Conservation (phyloP, 1,139 yeast species). For the Yamadazyma membranifaciens region DNA sequence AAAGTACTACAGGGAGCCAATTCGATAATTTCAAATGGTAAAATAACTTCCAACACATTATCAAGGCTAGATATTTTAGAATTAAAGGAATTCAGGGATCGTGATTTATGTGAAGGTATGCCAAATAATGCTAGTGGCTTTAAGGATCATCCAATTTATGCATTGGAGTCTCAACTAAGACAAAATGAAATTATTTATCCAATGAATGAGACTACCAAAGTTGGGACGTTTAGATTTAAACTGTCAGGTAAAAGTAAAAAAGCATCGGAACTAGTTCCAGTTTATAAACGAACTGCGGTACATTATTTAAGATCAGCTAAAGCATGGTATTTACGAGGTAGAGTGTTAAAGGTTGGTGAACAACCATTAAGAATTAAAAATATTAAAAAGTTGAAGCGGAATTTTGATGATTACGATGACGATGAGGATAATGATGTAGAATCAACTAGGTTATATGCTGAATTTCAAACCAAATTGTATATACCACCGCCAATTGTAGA, state of each 20-base stretch:
- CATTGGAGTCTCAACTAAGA: slow-evolving; percentile 69
- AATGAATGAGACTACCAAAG: slow-evolving; percentile 50
- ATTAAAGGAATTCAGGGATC: slow-evolving; percentile 61
- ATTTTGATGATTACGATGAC: slow-evolving; percentile 34
- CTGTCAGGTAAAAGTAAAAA: slow-evolving; percentile 23
- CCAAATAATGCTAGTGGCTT: slow-evolving; percentile 84
- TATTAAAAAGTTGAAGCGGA: slow-evolving; percentile 10
- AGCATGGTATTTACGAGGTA: slow-evolving; percentile 85
- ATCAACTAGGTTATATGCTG: slow-evolving; percentile 59
- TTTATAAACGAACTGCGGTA: slow-evolving; percentile 69
- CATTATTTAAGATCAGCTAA: slow-evolving; percentile 65
- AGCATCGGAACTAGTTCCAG: slow-evolving; percentile 42
- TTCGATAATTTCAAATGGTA: slow-evolving; percentile 15
- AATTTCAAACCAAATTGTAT: slow-evolving; percentile 71
- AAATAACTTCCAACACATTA: slow-evolving; percentile 15
- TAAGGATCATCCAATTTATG: slow-evolving; percentile 85
- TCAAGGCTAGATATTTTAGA: slow-evolving; percentile 66
- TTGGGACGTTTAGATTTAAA: slow-evolving; percentile 65
- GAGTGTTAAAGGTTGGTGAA: slow-evolving; percentile 69
- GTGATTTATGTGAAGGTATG: slow-evolving; percentile 78
- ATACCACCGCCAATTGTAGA: slow-evolving; percentile 62
- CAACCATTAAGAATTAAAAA: slow-evolving; percentile 55
- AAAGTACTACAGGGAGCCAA: slow-evolving; percentile 35
- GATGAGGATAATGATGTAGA: slow-evolving; percentile 50
- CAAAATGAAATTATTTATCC: slow-evolving; percentile 73